Evolutionary conservation across 805 yeast species (phyloP).

Genomic region (Metschnikowia similis): DNA sequence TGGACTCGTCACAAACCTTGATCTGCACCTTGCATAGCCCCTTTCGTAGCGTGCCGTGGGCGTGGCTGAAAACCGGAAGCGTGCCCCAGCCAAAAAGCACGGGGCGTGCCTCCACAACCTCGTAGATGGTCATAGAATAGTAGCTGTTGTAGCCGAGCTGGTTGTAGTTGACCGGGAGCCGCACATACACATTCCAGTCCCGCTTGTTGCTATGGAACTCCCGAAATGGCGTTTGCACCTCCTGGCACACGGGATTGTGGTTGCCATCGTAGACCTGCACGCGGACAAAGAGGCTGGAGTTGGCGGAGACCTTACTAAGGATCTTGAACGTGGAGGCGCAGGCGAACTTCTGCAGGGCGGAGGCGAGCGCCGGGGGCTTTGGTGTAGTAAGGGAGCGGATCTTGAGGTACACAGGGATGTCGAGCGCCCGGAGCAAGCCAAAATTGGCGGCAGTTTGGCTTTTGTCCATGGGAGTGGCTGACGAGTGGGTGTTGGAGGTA

Average conservation of each 20-base stretch:
- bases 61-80: constrained; percentile 52
- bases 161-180: constrained; percentile 64
- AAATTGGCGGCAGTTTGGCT: constrained; percentile 26
- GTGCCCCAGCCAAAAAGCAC: constrained; percentile 58
- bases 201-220: constrained; percentile 30
- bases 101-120: constrained; percentile 52
- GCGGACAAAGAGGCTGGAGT: constrained; percentile 34
- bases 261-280: constrained; percentile 30
- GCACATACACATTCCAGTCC: constrained; percentile 72
- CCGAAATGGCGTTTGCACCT: constrained; percentile 35
- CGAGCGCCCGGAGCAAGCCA: constrained; percentile 38
- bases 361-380: constrained; percentile 7
- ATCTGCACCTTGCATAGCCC: constrained; percentile 59
- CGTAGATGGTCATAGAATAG: constrained; percentile 63
- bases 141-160: constrained; percentile 65
- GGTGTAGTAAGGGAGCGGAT: constrained; percentile 25
- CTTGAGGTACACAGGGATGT: constrained; percentile 30
- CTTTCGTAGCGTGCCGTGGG: constrained; percentile 54
- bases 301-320: constrained; percentile 26
- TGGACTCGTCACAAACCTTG: too few species aligned
- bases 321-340: constrained; percentile 32
- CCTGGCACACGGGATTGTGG: constrained; percentile 25
- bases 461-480: constrained; percentile 1
- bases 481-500: neutral
- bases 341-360: constrained; percentile 30